These are phyloP conservation scores for Teunomyces atbi DNA, from an alignment of 805 yeast species.

Conservation along the genomic window DNA sequence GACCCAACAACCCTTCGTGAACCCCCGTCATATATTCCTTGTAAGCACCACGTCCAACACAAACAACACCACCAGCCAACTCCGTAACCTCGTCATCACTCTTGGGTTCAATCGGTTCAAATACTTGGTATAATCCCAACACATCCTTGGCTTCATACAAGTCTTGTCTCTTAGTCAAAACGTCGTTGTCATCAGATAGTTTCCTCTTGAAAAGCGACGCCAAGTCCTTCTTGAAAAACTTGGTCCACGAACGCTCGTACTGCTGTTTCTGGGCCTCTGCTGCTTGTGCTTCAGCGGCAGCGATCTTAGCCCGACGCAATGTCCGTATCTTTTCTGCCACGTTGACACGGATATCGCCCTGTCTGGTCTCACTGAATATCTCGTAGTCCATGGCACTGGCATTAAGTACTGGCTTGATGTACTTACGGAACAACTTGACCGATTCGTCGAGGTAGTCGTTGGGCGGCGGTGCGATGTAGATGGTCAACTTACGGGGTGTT, in stretches of 20 bases:
- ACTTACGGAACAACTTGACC: constrained; percentile 68
- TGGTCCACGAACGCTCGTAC: constrained; percentile 27
- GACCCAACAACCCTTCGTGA: constrained; percentile 94
- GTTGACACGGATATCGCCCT: constrained; percentile 79
- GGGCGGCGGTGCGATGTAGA: constrained; percentile 96
- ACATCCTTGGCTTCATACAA: constrained; percentile 45
- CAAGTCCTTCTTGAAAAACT: constrained; percentile 19
- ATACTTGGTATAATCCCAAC: constrained; percentile 53
- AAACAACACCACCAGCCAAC: constrained; percentile 78
- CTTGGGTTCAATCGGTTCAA: constrained; percentile 33
- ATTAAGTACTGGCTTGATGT: constrained; percentile 80
- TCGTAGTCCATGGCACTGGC: constrained; percentile 85
- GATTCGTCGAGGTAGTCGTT: constrained; percentile 81
- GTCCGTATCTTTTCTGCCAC: constrained; percentile 84
- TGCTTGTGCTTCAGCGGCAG: constrained; percentile 10
- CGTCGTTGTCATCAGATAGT: constrained; percentile 23
- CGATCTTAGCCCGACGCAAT: constrained; percentile 46
- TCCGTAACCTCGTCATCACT: constrained; percentile 48
- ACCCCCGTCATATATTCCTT: constrained; percentile 89
- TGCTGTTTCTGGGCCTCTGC: constrained; percentile 4
- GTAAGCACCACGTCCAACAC: constrained; percentile 93
- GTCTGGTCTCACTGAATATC: constrained; percentile 70
- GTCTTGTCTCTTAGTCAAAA: constrained; percentile 27
- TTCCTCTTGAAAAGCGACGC: constrained; percentile 12
- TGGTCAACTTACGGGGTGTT: constrained; percentile 71